Evolutionary conservation across 192 early-diverging fungal genomes (phyloP).

Genomic region (Gigaspora rosea): DNA sequence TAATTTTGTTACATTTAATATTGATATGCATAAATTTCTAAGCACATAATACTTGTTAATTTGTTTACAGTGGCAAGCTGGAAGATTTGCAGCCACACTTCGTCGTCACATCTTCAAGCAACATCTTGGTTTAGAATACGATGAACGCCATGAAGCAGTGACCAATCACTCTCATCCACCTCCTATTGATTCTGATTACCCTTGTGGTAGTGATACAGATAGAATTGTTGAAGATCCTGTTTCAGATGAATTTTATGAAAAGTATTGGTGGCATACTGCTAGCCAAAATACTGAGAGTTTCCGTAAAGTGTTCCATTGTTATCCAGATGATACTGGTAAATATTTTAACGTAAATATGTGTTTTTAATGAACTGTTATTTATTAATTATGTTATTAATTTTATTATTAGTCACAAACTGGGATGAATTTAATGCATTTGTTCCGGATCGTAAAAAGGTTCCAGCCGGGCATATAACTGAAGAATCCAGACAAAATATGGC

Average conservation of each 20-base stretch:
- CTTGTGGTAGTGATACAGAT: slow-evolving; percentile 35
- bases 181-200: slow-evolving; percentile 36
- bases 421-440: slow-evolving; percentile 52
- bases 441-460: slow-evolving; percentile 46
- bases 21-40: too few relatives aligned
- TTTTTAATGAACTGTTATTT: too few relatives aligned
- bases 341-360: not conserved
- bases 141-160: slow-evolving; percentile 41
- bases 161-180: slow-evolving; percentile 35
- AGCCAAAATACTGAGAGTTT: slow-evolving; percentile 68
- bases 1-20: too few relatives aligned
- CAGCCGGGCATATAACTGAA: slow-evolving; percentile 44
- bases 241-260: slow-evolving; percentile 56
- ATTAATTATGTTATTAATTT: not conserved
- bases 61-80: slow-evolving; percentile 62
- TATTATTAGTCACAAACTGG: slow-evolving; percentile 49
- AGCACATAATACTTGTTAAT: not conserved
- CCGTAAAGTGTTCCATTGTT: slow-evolving; percentile 81
- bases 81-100: slow-evolving; percentile 70
- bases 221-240: slow-evolving; percentile 67
- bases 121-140: slow-evolving; percentile 71
- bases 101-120: slow-evolving; percentile 80
- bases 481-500: slow-evolving; percentile 12
- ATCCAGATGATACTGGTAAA: slow-evolving; percentile 72
- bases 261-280: slow-evolving; percentile 67